Conservation (phyloP, 139 green algal genomes). For the Raphidocelis subcapitata region DNA sequence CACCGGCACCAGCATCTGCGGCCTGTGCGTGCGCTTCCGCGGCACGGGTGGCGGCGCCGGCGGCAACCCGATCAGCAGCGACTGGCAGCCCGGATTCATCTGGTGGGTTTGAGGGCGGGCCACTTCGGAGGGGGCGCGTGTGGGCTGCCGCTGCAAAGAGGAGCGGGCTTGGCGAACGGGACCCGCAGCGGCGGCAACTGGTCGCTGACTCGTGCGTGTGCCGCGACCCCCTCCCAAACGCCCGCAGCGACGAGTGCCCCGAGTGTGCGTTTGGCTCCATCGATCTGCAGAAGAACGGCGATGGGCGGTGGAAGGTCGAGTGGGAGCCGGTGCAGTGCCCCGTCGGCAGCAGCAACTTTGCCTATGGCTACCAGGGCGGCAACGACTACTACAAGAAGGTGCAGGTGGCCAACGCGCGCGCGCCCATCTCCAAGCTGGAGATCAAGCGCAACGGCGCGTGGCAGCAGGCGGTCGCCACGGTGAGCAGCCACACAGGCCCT, state of each 20-base stretch:
- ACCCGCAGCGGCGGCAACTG: too few species aligned
- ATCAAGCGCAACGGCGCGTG: too few species aligned
- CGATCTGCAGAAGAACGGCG: constrained; percentile 22
- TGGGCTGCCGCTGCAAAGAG: too few species aligned
- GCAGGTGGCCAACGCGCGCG: constrained; percentile 6
- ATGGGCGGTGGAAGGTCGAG: constrained; percentile 14
- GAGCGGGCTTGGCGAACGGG: too few species aligned
- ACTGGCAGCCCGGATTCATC: constrained; percentile 29
- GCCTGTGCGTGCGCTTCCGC: constrained; percentile 20
- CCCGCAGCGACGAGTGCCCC: constrained; percentile 12
- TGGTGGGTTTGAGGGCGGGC: too few species aligned
- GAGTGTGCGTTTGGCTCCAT: constrained; percentile 22
- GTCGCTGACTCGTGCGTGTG: too few species aligned
- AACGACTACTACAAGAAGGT: constrained; percentile 30
- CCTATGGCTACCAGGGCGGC: constrained; percentile 21
- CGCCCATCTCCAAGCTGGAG: too few species aligned
- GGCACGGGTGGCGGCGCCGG: constrained; percentile 6
- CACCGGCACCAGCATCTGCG: constrained; percentile 22
- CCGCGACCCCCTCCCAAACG: too few species aligned
- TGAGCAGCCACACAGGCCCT: too few species aligned
- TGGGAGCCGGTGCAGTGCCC: constrained; percentile 30
- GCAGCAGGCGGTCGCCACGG: too few species aligned
- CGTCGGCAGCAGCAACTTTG: constrained; percentile 19
- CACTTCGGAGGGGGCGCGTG: too few species aligned
- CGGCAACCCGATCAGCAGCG: constrained; percentile 15